phyloP scores from a whole-genome alignment of 108 stramenopile genomes.

The Skeletonema tropicum region DNA sequence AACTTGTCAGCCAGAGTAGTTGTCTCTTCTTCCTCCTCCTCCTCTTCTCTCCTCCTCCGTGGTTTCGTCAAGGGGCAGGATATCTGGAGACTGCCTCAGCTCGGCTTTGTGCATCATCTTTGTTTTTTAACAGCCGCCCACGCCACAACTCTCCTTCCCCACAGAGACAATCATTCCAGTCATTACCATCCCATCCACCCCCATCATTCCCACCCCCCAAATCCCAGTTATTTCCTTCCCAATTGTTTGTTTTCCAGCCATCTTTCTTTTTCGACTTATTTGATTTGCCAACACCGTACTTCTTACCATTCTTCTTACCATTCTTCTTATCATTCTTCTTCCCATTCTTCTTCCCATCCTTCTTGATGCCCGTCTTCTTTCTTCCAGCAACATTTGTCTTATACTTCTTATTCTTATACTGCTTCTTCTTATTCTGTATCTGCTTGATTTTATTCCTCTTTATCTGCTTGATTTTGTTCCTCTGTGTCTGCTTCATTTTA shows the following conservation, averaged over 20 bases:
- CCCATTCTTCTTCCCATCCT: too few relatives aligned
- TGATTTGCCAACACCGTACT: background rate
- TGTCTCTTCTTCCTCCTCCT: background rate
- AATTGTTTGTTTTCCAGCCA: background rate
- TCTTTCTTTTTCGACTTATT: background rate
- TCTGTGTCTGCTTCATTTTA: background rate
- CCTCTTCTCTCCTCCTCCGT: background rate
- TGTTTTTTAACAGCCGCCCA: background rate
- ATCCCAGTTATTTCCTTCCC: background rate
- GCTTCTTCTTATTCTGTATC: too few relatives aligned
- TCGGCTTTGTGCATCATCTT: background rate
- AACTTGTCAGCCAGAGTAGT: background rate
- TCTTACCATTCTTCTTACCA: background rate
- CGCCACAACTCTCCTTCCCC: background rate
- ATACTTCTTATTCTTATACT: too few relatives aligned
- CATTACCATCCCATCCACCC: conserved; percentile 5
- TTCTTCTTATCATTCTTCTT: background rate
- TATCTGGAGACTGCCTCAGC: conserved; percentile 1
- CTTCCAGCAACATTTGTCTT: too few relatives aligned
- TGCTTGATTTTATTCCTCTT: background rate
- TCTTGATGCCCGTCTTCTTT: too few relatives aligned
- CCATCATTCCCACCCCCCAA: background rate
- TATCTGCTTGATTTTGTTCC: background rate
- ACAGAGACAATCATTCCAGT: conserved; percentile 4
- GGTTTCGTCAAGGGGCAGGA: background rate